Base-by-base conservation (phyloP, 2,329 filamentous ascomycete species). In the Dothideomycetes sp. region DNA sequence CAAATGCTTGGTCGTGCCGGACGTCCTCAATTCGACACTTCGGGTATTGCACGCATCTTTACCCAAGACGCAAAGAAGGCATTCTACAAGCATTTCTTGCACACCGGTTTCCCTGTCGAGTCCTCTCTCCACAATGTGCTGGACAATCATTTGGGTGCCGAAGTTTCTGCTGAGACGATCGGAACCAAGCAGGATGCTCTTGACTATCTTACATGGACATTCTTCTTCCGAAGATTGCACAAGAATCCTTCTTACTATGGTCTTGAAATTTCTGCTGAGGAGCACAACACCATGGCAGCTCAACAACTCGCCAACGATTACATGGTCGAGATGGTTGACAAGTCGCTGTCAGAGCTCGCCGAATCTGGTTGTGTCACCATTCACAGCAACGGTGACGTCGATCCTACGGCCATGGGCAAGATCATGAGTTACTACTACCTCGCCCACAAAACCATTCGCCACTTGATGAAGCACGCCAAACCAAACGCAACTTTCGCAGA, bases 351-450 rank as follows among this genome's bases (percentile, higher is more conserved):
- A 17, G 87, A 94, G 55, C 74, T 98, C 4, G 82, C 81, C 1
- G 74, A 83, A 47, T 96, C 88, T 2, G 81, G 80, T 40, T 98
- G 91, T 64, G 78, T 94, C 12, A 73, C 80, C 13, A 72, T 93
- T 3, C 82, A 85, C 53, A 80, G 82, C 31, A 94, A 91, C 49
- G 89, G 89, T 30, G 83, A 94, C 51, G 80, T 98, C 19, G 84
- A 94, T 51, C 70, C 89, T 1, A 96, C 91, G 0, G 81, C 89
- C 0, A 73, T 96, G 5, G 91, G 91, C 53, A 95, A 94, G 67
- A 96, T 98, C 56, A 95, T 96, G 86, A 94, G 84, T 60, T 98
- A 96, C 70, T 98, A 98, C 71, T 98, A 98, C 58, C 79, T 70
- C 33, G 93, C 88, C 0, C 91, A 98, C 66, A 84, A 84, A 63